Percentiles rank a stretch among this genome's conserved stretches.
These are phyloP conservation scores for Yamadazyma endophytica DNA, from an alignment of 805 yeast genomes.

Conservation along the genomic window DNA sequence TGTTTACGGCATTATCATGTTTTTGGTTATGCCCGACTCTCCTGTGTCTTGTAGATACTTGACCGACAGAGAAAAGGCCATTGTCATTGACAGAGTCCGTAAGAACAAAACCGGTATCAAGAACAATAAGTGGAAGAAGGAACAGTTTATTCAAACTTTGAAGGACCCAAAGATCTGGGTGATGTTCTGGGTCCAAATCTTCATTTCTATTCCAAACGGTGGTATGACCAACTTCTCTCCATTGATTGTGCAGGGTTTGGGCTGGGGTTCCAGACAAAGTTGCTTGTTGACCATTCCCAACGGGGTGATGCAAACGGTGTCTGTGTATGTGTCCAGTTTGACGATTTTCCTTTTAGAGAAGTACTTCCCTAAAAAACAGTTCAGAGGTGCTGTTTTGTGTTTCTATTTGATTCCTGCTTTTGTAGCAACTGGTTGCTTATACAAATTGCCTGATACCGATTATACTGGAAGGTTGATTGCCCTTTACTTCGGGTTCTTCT, in stretches of 20 bases:
- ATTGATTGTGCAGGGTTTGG: slow-evolving; percentile 15
- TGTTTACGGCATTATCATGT: slow-evolving; percentile 44
- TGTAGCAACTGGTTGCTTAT: slow-evolving; percentile 7
- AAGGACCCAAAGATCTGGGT: slow-evolving; percentile 30
- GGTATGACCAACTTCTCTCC: slow-evolving; percentile 31
- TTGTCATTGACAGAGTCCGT: slow-evolving; percentile 28
- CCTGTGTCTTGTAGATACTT: slow-evolving; percentile 33
- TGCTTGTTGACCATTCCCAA: slow-evolving; percentile 6
- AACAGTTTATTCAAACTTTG: slow-evolving; percentile 33
- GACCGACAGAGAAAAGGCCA: slow-evolving; percentile 26
- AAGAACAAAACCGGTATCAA: slow-evolving; percentile 39
- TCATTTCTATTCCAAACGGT: slow-evolving; percentile 29
- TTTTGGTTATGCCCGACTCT: slow-evolving; percentile 37
- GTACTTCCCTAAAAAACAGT: slow-evolving; percentile 9
- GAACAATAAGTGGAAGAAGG: slow-evolving; percentile 28
- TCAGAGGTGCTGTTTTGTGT: slow-evolving; percentile 6
- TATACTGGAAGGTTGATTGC: slow-evolving; percentile 5
- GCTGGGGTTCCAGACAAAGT: slow-evolving; percentile 7
- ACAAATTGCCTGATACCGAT: slow-evolving; percentile 4
- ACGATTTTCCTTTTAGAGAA: slow-evolving; percentile 5
- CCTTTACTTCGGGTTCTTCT: slow-evolving; percentile 7
- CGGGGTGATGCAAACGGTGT: slow-evolving; percentile 6
- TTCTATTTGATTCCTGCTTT: slow-evolving; percentile 6
- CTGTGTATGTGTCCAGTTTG: slow-evolving; percentile 5
- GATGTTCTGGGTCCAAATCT: slow-evolving; percentile 23